phyloP scores from a whole-genome alignment of 352 stramenopile species.

The Pythium dissotocum region DNA sequence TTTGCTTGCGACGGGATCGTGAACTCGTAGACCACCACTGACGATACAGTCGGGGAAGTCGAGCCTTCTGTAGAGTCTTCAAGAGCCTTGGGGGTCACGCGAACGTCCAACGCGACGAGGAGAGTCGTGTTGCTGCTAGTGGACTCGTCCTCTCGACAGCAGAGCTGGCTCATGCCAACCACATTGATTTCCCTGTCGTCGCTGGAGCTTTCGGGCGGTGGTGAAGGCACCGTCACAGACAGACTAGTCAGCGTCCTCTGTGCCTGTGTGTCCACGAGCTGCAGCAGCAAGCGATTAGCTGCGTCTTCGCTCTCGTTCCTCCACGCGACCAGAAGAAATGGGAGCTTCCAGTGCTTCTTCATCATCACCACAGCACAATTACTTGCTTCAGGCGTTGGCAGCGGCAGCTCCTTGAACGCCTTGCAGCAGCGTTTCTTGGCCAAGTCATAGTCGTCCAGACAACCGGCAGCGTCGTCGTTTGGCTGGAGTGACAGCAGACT shows the following conservation, averaged over 20 bases:
- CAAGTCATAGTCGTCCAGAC: constrained; percentile 43
- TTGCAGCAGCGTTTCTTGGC: constrained; percentile 51
- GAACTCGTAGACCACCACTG: constrained; percentile 22
- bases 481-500: constrained; percentile 16
- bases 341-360: constrained; percentile 1
- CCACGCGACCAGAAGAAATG: constrained; percentile 8
- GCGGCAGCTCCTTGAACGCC: neutral
- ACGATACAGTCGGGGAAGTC: neutral
- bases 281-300: neutral
- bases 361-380: neutral
- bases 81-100: neutral
- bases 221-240: neutral
- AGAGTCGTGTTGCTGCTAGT: neutral
- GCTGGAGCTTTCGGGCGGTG: neutral
- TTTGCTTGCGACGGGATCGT: neutral
- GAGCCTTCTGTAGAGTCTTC: neutral
- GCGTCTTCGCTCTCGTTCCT: neutral
- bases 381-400: neutral
- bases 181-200: neutral
- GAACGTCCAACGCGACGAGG: constrained; percentile 9
- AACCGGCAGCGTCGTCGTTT: constrained; percentile 1
- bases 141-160: neutral
- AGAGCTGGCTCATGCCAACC: constrained; percentile 6
- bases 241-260: neutral
- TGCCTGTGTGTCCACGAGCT: constrained; percentile 7